A percentile compares a stretch with the other conserved stretches of the same genome.
Evolutionary conservation across 1,284 basidiomycete genomes (phyloP).

Genomic region (Trametes hirsuta): DNA sequence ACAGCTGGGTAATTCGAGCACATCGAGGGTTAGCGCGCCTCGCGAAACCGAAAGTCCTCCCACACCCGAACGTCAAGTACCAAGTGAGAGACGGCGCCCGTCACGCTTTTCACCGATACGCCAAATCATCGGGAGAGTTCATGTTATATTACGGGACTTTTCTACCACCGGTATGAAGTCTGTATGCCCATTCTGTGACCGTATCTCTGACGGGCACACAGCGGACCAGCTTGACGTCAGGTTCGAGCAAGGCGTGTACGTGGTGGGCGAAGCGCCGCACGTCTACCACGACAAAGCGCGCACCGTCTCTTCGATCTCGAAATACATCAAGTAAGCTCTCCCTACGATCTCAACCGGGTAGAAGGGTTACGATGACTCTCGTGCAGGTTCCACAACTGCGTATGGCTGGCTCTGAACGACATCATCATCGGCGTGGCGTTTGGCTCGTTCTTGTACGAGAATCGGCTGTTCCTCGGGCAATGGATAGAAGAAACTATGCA

Average conservation of each 20-base stretch:
- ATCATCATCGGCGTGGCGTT: slow-evolving; percentile 79
- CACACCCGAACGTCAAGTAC: neutral
- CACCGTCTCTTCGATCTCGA: slow-evolving; percentile 30
- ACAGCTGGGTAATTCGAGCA: neutral
- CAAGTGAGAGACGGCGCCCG: neutral
- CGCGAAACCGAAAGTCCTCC: neutral
- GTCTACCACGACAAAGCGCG: slow-evolving; percentile 20
- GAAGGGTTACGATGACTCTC: too few species aligned
- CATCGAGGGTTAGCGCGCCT: neutral
- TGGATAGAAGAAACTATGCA: slow-evolving; percentile 45
- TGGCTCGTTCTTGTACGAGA: slow-evolving; percentile 70
- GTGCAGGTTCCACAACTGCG: slow-evolving; percentile 83
- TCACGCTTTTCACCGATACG: neutral
- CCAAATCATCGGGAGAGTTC: neutral
- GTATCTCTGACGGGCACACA: neutral
- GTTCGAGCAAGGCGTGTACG: slow-evolving; percentile 27
- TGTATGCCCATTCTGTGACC: too few species aligned
- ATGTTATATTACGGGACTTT: neutral
- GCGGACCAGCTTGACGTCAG: slow-evolving; percentile 32
- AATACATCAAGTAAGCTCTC: slow-evolving; percentile 61
- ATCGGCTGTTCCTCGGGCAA: slow-evolving; percentile 47
- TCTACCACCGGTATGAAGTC: slow-evolving; percentile 19
- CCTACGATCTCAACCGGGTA: neutral
- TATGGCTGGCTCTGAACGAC: slow-evolving; percentile 94
- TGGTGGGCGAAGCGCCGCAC: slow-evolving; percentile 16